Percentiles rank a stretch among this genome's conserved stretches.
Evolutionary conservation across 2,329 filamentous ascomycete species (phyloP).

Genomic region (Biscogniauxia sp.): DNA sequence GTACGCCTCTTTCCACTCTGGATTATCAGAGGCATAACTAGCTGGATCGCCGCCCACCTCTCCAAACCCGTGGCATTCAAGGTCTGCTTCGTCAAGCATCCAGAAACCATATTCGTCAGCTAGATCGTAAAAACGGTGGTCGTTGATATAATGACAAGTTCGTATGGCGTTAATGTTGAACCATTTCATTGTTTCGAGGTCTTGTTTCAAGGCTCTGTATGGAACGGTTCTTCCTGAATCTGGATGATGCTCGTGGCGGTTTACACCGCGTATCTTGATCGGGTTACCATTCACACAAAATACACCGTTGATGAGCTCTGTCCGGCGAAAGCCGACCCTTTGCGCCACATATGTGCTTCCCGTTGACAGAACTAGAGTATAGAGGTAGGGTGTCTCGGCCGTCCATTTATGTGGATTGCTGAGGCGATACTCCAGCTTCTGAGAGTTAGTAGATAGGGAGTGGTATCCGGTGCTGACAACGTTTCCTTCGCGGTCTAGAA

Average conservation of each 20-base stretch:
- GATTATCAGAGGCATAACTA: constrained; percentile 58
- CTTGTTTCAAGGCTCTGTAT: constrained; percentile 56
- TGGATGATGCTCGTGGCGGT: constrained; percentile 69
- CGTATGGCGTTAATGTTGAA: constrained; percentile 70
- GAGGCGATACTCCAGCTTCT: constrained; percentile 38
- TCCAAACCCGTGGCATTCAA: constrained; percentile 53
- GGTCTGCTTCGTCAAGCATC: constrained; percentile 57
- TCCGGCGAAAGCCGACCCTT: constrained; percentile 60
- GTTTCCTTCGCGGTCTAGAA: constrained; percentile 35
- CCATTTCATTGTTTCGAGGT: constrained; percentile 64
- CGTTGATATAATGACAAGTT: constrained; percentile 65
- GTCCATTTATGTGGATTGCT: constrained; percentile 62
- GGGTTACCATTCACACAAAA: constrained; percentile 64
- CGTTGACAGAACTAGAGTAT: constrained; percentile 45
- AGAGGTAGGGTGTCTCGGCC: constrained; percentile 64
- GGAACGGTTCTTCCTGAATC: constrained; percentile 61
- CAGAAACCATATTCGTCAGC: constrained; percentile 63
- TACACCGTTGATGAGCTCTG: constrained; percentile 59
- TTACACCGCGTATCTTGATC: constrained; percentile 65
- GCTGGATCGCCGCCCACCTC: constrained; percentile 41
- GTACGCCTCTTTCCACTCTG: constrained; percentile 62
- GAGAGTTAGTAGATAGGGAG: constrained; percentile 37
- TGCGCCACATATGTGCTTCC: constrained; percentile 45
- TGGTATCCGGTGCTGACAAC: constrained; percentile 27
- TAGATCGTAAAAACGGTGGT: constrained; percentile 58